phyloP scores from a whole-genome alignment of 1,284 basidiomycete genomes.

The Irpex sp. region DNA sequence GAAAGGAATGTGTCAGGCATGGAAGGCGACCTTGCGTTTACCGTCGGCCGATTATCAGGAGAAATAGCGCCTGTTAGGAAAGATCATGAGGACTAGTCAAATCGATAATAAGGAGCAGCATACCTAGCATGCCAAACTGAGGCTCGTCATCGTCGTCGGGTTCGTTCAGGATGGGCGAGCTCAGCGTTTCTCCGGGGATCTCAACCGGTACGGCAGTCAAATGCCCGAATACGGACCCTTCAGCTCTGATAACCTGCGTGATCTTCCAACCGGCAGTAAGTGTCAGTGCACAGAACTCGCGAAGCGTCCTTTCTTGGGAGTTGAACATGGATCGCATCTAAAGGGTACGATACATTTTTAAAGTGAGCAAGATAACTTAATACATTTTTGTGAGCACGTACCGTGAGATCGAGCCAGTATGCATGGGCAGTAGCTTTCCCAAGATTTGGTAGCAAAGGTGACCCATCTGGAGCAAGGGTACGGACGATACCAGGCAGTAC shows the following conservation, averaged over 20 bases:
- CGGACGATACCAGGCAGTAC: slow-evolving; percentile 20
- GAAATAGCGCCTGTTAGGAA: neutral
- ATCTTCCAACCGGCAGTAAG: slow-evolving; percentile 67
- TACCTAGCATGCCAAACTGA: slow-evolving; percentile 5
- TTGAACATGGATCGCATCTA: slow-evolving; percentile 75
- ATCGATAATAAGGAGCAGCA: neutral
- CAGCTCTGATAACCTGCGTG: slow-evolving; percentile 50
- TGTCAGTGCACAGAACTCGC: slow-evolving; percentile 55
- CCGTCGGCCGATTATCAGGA: neutral
- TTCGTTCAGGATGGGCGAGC: slow-evolving; percentile 11
- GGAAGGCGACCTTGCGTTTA: slow-evolving; percentile 13
- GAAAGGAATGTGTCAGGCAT: slow-evolving; percentile 29
- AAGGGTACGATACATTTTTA: neutral
- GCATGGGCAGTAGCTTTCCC: slow-evolving; percentile 68
- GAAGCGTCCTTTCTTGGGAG: slow-evolving; percentile 65
- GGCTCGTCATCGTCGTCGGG: slow-evolving; percentile 1
- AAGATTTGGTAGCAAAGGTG: slow-evolving; percentile 61
- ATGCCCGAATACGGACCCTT: slow-evolving; percentile 63
- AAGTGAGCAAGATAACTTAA: neutral
- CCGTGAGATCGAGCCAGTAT: slow-evolving; percentile 72
- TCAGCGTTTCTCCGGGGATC: slow-evolving; percentile 33
- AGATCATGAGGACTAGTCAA: neutral
- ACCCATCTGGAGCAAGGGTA: slow-evolving; percentile 37
- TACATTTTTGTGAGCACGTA: slow-evolving; percentile 27
- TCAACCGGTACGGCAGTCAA: slow-evolving; percentile 58